Base-by-base conservation (phyloP, 2,329 filamentous ascomycete species). In the Capronia coronata region DNA sequence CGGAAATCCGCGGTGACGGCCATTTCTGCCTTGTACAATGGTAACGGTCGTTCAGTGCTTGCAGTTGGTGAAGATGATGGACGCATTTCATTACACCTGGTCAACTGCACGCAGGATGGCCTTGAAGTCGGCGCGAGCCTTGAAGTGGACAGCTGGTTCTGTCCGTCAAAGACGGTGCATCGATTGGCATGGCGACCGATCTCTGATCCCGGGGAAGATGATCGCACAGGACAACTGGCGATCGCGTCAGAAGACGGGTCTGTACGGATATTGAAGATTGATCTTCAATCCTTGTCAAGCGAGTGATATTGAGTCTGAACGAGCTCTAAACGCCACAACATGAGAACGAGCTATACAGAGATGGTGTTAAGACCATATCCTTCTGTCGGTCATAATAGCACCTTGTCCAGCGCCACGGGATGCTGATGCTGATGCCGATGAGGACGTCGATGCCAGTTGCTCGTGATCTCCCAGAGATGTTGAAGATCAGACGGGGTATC, bases 141-240 rank as follows among this genome's bases (percentile, higher is more conserved):
- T 19, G 44, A 56, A 9, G 44, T 55, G 9, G 25, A 55, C 25
- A 62, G 55, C 48, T 46, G 57, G 6, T 61, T 78, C 43, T 78
- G 73, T 37, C 75, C 85, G 1, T 81, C 83, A 19, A 85, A 78
- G 62, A 68, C 82, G 1, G 75, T 87, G 18, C 75, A 80, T 19
- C 82, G 85, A 63, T 69, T 90, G 29, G 74, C 82, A 6, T 90
- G 86, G 86, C 75, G 80, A 54, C 84, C 84, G 18, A 52, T 18
- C 11, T 18, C 30, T 32, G 5, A 14, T 3, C 39, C 25, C 21
- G 49, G 19, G 13, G 38, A 14, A 41, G 7, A 53, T 11, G 60
- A 64, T 65, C 66, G 66, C 65, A 62, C 3, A 14, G 43, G 32
- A 19, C 54, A 57, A 19, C 32, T 60, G 30, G 58, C 58, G 2